Conservation (phyloP, 2,329 filamentous ascomycete species). For the Rhexocercosporidium sp. region DNA sequence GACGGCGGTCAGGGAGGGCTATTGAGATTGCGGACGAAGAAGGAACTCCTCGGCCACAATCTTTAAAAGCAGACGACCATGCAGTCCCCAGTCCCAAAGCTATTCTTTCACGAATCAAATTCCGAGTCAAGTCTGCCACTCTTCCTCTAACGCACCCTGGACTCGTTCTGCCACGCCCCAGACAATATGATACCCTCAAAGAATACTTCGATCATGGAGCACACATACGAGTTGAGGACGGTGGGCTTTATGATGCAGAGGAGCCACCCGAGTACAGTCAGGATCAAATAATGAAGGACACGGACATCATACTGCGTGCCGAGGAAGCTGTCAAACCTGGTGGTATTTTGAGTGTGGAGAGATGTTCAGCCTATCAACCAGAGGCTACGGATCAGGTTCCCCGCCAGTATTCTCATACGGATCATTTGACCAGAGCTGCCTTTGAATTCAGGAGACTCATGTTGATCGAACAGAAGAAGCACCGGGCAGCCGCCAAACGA, state of each 20-base stretch:
- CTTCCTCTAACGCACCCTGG: constrained; percentile 66
- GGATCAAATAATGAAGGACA: constrained; percentile 70
- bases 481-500: constrained; percentile 77
- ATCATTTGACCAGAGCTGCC: constrained; percentile 82
- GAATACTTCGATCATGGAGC: constrained; percentile 61
- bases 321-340: constrained; percentile 76
- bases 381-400: constrained; percentile 75
- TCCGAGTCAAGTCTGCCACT: constrained; percentile 52
- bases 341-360: constrained; percentile 72
- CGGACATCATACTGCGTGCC: constrained; percentile 69
- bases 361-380: constrained; percentile 74
- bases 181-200: constrained; percentile 58
- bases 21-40: constrained; percentile 32
- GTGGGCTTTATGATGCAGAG: constrained; percentile 59
- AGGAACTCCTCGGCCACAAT: constrained; percentile 19
- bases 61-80: constrained; percentile 28
- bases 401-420: constrained; percentile 83
- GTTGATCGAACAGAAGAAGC: constrained; percentile 76
- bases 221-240: constrained; percentile 60
- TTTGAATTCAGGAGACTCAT: constrained; percentile 82
- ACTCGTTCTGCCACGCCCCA: constrained; percentile 57
- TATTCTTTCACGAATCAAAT: constrained; percentile 52
- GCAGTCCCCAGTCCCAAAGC: constrained; percentile 34
- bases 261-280: constrained; percentile 63
- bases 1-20: constrained; percentile 33